A percentile compares a stretch with the other conserved stretches of the same genome.
phyloP scores from a whole-genome alignment of 768 basidiomycete genomes.

The Boletellus emodensis region DNA sequence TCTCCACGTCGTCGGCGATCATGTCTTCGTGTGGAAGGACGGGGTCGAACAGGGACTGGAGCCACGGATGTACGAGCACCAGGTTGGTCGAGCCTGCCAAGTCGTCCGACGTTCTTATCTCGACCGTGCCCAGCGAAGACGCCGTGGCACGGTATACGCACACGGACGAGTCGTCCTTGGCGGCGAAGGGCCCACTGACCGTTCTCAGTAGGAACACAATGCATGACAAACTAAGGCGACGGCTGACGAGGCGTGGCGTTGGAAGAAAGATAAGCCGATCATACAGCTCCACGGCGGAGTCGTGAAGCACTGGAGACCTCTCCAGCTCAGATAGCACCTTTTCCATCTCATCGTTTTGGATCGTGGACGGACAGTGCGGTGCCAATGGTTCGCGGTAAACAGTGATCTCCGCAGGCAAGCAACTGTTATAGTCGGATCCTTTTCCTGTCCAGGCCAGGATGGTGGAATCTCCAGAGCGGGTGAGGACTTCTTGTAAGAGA shows the following conservation, averaged over 20 bases:
- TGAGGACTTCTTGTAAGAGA: slow-evolving; percentile 16
- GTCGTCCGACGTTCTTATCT: slow-evolving; percentile 12
- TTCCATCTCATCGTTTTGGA: slow-evolving; percentile 11
- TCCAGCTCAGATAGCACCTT: slow-evolving; percentile 1
- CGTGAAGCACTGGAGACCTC: background rate
- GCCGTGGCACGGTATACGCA: slow-evolving; percentile 15
- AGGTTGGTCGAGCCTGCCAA: slow-evolving; percentile 4
- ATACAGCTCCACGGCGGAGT: slow-evolving; percentile 10
- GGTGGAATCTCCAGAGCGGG: slow-evolving; percentile 11
- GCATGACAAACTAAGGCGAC: slow-evolving; percentile 13
- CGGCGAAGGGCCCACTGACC: slow-evolving; percentile 4
- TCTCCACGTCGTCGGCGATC: slow-evolving; percentile 10
- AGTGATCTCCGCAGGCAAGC: slow-evolving; percentile 17
- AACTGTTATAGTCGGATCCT: slow-evolving; percentile 22
- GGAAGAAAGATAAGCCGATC: slow-evolving; percentile 10
- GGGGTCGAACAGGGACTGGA: slow-evolving; percentile 12
- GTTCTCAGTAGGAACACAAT: slow-evolving; percentile 11
- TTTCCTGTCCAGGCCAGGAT: slow-evolving; percentile 20
- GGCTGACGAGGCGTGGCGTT: slow-evolving; percentile 13
- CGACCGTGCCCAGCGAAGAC: slow-evolving; percentile 3
- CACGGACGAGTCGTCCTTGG: background rate
- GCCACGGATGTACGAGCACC: slow-evolving; percentile 20
- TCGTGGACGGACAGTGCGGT: slow-evolving; percentile 4
- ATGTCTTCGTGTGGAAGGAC: slow-evolving; percentile 19
- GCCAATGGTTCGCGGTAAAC: slow-evolving; percentile 11